Evolutionary conservation across 768 basidiomycete genomes (phyloP).

Genomic region (Xerocomellus chrysenteron): DNA sequence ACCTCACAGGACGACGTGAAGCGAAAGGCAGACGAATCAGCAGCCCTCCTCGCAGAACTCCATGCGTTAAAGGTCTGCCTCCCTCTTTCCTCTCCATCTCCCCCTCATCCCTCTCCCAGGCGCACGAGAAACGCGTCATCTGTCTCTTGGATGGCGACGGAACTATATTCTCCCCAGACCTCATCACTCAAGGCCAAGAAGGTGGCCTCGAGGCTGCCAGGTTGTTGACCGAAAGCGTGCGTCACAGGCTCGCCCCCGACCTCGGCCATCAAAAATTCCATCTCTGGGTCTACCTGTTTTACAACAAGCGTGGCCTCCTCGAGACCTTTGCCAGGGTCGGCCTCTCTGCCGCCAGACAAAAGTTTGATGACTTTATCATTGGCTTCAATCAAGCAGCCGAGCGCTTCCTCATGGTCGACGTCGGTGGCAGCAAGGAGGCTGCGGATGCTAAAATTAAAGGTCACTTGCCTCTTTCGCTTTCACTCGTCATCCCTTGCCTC

Average conservation of each 20-base stretch:
- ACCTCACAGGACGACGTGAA: slow-evolving; percentile 21
- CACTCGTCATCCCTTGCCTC: slow-evolving; percentile 1
- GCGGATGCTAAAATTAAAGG: slow-evolving; percentile 78
- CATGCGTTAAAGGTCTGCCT: slow-evolving; percentile 25
- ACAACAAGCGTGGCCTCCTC: slow-evolving; percentile 59
- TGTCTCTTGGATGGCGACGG: slow-evolving; percentile 65
- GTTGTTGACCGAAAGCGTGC: slow-evolving; percentile 38
- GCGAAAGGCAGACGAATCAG: slow-evolving; percentile 12
- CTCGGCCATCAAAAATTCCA: slow-evolving; percentile 36
- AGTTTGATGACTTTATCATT: slow-evolving; percentile 62
- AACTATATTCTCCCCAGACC: slow-evolving; percentile 53
- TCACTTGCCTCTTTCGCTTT: slow-evolving; percentile 21
- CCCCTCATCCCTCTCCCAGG: slow-evolving; percentile 9
- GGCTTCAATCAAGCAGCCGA: slow-evolving; percentile 72
- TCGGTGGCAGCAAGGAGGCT: slow-evolving; percentile 69
- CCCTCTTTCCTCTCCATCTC: neutral
- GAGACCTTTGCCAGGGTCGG: slow-evolving; percentile 45
- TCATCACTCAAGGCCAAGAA: slow-evolving; percentile 53
- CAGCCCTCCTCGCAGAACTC: slow-evolving; percentile 26
- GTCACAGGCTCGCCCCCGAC: slow-evolving; percentile 21
- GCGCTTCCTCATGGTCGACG: slow-evolving; percentile 68
- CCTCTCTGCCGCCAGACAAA: slow-evolving; percentile 34
- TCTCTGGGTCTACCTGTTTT: slow-evolving; percentile 62
- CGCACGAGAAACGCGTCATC: slow-evolving; percentile 37
- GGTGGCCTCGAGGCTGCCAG: slow-evolving; percentile 60